phyloP scores from a whole-genome alignment of 352 stramenopile genomes.

The Phytophthora meadii region DNA sequence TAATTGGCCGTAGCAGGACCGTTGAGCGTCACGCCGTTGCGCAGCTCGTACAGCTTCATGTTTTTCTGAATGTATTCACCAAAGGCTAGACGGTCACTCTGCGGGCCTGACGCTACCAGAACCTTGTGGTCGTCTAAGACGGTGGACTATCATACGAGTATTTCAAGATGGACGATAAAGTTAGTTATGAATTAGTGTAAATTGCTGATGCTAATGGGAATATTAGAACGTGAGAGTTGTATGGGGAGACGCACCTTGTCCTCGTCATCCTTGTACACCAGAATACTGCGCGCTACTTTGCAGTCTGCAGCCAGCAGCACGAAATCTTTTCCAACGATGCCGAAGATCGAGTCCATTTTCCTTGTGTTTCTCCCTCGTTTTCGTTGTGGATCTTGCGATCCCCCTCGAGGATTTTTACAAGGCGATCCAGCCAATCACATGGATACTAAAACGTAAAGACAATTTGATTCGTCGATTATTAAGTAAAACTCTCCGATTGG shows the following conservation, averaged over 20 bases:
- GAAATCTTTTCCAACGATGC: slow-evolving; percentile 92
- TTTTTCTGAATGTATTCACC: slow-evolving; percentile 92
- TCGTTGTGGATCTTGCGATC: slow-evolving; percentile 37
- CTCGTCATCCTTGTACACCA: slow-evolving; percentile 94
- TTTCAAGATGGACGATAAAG: slow-evolving; percentile 4
- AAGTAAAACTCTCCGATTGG: slow-evolving; percentile 8
- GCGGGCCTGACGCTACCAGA: slow-evolving; percentile 75
- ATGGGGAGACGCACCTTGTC: slow-evolving; percentile 79
- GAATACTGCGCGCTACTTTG: slow-evolving; percentile 91
- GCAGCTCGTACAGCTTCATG: slow-evolving; percentile 92
- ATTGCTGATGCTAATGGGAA: not conserved
- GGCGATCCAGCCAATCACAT: slow-evolving; percentile 6
- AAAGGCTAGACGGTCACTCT: slow-evolving; percentile 85
- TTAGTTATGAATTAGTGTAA: slow-evolving; percentile 1
- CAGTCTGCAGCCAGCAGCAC: slow-evolving; percentile 91
- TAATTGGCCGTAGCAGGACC: slow-evolving; percentile 85
- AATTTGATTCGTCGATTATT: slow-evolving; percentile 3
- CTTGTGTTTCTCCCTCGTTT: slow-evolving; percentile 37
- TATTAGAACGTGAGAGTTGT: not conserved
- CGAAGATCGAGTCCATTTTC: slow-evolving; percentile 90
- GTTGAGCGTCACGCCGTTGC: slow-evolving; percentile 87
- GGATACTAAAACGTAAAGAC: not conserved
- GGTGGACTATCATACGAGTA: slow-evolving; percentile 53
- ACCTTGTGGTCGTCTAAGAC: slow-evolving; percentile 86
- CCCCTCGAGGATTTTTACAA: slow-evolving; percentile 6